phyloP scores from a whole-genome alignment of 129 eudicot genomes.

The Chrysanthemum lavandulifolium region DNA sequence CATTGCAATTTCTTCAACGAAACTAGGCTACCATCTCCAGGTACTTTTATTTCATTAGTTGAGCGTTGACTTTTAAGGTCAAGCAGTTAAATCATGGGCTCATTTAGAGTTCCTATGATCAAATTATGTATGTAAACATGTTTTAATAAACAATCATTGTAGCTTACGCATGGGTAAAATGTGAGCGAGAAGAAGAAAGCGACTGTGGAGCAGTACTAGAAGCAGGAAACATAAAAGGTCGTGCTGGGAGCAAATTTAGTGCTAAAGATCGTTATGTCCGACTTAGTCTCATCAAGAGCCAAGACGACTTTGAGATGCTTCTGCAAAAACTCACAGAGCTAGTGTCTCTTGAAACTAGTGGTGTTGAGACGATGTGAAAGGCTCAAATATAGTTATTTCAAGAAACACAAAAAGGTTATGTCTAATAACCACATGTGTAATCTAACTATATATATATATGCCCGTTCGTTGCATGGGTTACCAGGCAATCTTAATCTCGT shows the following conservation, averaged over 20 bases:
- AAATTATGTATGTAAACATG: too few species aligned
- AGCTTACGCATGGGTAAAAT: conserved; percentile 75
- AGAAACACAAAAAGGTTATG: neutral
- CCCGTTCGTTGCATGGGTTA: too few species aligned
- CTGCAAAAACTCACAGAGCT: conserved; percentile 35
- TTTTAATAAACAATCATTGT: conserved; percentile 12
- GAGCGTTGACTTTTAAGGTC: neutral
- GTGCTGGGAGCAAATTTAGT: conserved; percentile 32
- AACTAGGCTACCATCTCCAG: conserved; percentile 79
- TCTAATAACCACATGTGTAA: neutral
- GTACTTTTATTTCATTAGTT: conserved; percentile 23
- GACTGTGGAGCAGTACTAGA: conserved; percentile 36
- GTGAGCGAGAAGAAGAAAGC: conserved; percentile 56
- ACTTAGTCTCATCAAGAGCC: conserved; percentile 57
- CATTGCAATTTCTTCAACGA: conserved; percentile 51
- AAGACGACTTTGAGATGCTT: conserved; percentile 62
- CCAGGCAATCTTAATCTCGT: conserved; percentile 1
- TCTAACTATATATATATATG: too few species aligned
- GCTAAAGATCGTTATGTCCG: conserved; percentile 49
- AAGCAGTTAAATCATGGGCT: neutral
- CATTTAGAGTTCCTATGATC: neutral
- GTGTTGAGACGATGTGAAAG: conserved; percentile 20
- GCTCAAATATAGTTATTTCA: conserved; percentile 3
- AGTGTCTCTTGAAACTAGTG: conserved; percentile 37
- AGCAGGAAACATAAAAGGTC: conserved; percentile 56